Base-by-base conservation (phyloP, 345 rosid genomes). In the Conringia planisiliqua region DNA sequence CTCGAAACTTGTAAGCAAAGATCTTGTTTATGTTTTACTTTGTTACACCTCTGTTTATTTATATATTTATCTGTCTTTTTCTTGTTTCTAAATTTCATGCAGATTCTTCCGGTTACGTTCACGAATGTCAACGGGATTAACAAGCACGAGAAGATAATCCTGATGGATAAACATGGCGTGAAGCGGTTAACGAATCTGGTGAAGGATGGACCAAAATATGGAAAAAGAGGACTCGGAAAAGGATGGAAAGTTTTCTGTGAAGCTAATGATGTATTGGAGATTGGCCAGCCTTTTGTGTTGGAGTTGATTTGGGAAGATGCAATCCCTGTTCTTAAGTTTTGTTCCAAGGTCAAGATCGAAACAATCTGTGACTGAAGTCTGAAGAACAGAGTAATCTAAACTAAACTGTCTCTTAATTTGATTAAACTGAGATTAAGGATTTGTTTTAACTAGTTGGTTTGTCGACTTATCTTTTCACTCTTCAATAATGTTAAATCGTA, bases 151-250 rank as follows among this genome's bases (percentile, higher is more conserved):
- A n/a, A 58, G 66, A 47, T 66, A 12, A 17, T 66, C 39, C 39
- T 74, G 26, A 29, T 46, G 32, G 67, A 74, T 17, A 74, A 66
- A 74, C 10, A 57, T 66, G 67, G 78, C 13, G 51, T 11, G 12
- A 74, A 7, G 38, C 1, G 20, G 22, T 3, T 43, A n/a, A 56
- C 12, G 12, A 73, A 11, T 3, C 30, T 73, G 38, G 27, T 64
- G 17, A 22, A 16, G 3, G 60, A 74, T 58, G 72, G 78, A 46
- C 48, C 50, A 57, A 32, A 3, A 1, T 1, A 7, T 33, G 40
- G 71, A 66, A 74, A n/a, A 46, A 47, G 56, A 66, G 60, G 78
- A 56, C 17, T 74, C 14, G 72, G 78, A 35, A 65, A 57, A 74
- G 72, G 67, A 27, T 74, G 78, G 72, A 65, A 58, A 66, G 3